phyloP scores from a whole-genome alignment of 2,329 filamentous ascomycete genomes.

The Ophiostoma piceae region DNA sequence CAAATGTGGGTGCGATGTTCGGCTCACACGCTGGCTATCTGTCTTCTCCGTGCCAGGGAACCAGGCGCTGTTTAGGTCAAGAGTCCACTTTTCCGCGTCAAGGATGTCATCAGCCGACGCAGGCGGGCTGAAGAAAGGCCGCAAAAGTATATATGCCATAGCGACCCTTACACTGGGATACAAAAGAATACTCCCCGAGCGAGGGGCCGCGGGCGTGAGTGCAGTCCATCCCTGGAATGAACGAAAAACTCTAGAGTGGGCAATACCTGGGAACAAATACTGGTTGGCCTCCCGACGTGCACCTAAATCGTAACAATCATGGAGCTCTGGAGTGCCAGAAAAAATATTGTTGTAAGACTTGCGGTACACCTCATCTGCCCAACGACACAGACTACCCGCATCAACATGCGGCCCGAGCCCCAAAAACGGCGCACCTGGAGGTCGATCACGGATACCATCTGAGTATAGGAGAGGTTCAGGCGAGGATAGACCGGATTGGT shows the following conservation, averaged over 20 bases:
- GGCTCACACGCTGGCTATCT: too few relatives aligned
- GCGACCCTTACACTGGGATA: background rate
- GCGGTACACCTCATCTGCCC: background rate
- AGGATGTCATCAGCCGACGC: too few relatives aligned
- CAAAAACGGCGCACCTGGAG: background rate
- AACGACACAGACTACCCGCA: background rate
- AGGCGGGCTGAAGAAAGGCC: background rate
- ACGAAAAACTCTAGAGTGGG: background rate
- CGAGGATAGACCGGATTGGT: background rate
- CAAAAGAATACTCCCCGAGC: background rate
- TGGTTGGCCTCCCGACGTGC: background rate
- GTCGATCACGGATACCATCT: background rate
- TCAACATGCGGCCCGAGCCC: background rate
- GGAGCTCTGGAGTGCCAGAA: background rate
- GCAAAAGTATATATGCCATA: background rate
- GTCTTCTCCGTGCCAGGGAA: too few relatives aligned
- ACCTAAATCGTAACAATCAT: background rate
- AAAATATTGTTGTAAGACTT: background rate
- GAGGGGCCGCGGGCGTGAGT: background rate
- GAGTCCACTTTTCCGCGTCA: too few relatives aligned
- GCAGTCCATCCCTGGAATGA: background rate
- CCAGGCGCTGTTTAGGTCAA: too few relatives aligned
- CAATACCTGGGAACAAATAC: background rate
- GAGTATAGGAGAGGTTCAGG: background rate
- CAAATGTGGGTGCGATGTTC: too few relatives aligned